Evolutionary conservation across 176 grass and related monocot species (phyloP).

Genomic region (Olyra latifolia): DNA sequence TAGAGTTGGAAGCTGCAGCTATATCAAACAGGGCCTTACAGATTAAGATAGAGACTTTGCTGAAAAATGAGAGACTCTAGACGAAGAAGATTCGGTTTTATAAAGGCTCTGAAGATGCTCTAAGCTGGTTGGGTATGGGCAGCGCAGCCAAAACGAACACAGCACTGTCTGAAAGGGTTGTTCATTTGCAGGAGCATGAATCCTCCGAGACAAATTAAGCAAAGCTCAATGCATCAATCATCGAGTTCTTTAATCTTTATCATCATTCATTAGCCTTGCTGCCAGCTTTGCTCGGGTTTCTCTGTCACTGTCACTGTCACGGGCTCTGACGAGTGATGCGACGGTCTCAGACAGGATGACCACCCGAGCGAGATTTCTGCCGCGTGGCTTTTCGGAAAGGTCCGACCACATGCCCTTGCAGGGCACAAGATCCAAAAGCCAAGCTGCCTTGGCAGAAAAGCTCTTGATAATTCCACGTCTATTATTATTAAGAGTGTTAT

Average conservation of each 20-base stretch:
- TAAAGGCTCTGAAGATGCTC: too few relatives aligned
- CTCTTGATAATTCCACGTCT: neutral
- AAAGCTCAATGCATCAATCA: neutral
- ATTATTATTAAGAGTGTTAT: too few relatives aligned
- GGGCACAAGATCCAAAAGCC: neutral
- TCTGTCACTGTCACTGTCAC: neutral
- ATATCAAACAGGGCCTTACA: too few relatives aligned
- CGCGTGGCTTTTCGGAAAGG: neutral
- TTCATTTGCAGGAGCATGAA: neutral
- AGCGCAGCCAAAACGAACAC: neutral
- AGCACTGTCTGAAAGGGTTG: neutral
- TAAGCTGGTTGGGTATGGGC: neutral
- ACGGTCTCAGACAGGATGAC: slow-evolving; percentile 11
- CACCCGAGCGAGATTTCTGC: slow-evolving; percentile 9
- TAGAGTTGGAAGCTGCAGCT: too few relatives aligned
- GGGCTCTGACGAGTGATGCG: neutral
- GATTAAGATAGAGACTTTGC: too few relatives aligned
- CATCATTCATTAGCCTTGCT: neutral
- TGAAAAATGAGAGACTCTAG: too few relatives aligned
- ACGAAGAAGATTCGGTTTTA: too few relatives aligned
- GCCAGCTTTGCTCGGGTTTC: neutral
- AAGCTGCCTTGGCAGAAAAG: slow-evolving; percentile 15
- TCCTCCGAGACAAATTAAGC: neutral
- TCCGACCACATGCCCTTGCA: neutral
- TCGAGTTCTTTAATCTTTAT: neutral